Percentiles rank a stretch among this genome's conserved stretches.
These are phyloP conservation scores for Colletotrichum spaethianum DNA, from an alignment of 2,329 filamentous ascomycete genomes.

Conservation along the genomic window DNA sequence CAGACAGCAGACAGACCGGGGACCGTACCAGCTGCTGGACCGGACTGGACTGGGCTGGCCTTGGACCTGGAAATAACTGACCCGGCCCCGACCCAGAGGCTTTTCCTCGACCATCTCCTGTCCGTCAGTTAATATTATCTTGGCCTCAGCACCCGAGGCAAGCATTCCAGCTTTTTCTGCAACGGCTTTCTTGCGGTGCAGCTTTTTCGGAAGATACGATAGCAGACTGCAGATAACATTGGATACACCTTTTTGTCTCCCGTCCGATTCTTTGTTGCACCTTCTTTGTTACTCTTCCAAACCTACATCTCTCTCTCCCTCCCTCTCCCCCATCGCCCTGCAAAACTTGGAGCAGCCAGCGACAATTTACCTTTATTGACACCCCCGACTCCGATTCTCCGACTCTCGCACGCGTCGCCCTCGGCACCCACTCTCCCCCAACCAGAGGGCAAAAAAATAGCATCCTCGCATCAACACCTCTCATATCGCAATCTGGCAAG, in stretches of 20 bases:
- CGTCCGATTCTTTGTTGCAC: not conserved
- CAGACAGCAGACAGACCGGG: not conserved
- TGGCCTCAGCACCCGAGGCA: constrained; percentile 1
- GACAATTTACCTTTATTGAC: constrained; percentile 9
- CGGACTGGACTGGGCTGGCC: not conserved
- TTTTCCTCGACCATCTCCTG: constrained; percentile 13
- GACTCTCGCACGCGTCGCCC: constrained; percentile 25
- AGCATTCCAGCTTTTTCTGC: constrained; percentile 4
- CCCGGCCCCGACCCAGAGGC: constrained; percentile 5
- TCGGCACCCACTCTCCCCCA: constrained; percentile 30
- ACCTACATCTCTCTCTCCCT: not conserved
- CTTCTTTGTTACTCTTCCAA: constrained; percentile 10
- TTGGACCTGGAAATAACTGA: constrained; percentile 29
- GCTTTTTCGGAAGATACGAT: not conserved
- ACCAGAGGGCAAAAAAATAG: constrained; percentile 21
- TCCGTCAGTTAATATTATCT: constrained; percentile 8
- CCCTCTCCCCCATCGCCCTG: not conserved
- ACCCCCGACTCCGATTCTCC: constrained; percentile 9
- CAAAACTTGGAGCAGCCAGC: not conserved
- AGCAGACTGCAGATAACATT: not conserved
- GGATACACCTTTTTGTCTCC: not conserved
- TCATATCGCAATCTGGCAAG: constrained; percentile 57
- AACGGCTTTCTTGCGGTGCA: constrained; percentile 3
- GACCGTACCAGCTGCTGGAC: not conserved
- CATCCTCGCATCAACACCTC: constrained; percentile 35